A percentile compares a stretch with the other conserved stretches of the same genome.
Conservation (phyloP, 1,139 yeast species). For the Blastobotrys illinoisensis region DNA sequence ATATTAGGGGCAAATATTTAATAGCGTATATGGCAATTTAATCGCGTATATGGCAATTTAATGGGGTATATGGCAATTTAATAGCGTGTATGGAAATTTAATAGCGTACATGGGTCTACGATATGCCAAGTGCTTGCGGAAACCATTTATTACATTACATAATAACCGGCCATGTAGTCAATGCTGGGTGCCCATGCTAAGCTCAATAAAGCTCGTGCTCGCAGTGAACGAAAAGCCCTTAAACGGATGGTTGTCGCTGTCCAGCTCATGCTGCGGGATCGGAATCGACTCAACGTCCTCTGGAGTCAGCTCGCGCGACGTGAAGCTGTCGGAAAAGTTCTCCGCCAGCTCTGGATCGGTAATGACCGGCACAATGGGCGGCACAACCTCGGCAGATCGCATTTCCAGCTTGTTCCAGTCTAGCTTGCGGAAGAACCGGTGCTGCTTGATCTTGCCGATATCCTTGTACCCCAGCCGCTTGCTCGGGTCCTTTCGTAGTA, state of each 20-base stretch:
- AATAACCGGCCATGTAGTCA: conserved; percentile 10
- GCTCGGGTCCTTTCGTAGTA: conserved; percentile 67
- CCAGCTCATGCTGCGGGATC: conserved; percentile 11
- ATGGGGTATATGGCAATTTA: no score
- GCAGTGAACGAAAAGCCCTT: conserved; percentile 33
- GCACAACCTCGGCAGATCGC: conserved; percentile 44
- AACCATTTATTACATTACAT: not conserved
- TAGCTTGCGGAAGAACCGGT: conserved; percentile 72
- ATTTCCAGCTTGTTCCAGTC: conserved; percentile 63
- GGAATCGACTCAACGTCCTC: conserved; percentile 21
- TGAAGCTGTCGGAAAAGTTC: conserved; percentile 84
- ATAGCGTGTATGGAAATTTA: no score
- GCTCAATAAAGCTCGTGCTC: conserved; percentile 28
- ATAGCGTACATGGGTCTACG: no score
- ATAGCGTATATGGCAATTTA: no score
- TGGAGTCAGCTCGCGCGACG: conserved; percentile 53
- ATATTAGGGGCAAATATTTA: no score
- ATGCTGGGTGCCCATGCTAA: conserved; percentile 3
- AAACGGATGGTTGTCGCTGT: conserved; percentile 20
- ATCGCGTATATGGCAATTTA: no score
- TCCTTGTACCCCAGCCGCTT: conserved; percentile 64
- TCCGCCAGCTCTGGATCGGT: conserved; percentile 87
- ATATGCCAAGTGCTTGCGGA: no score
- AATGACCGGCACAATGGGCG: conserved; percentile 83
- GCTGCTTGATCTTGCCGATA: conserved; percentile 64